These are phyloP conservation scores for Didymosphaeria variabile DNA, from an alignment of 2,329 filamentous ascomycete species.

Conservation along the genomic window DNA sequence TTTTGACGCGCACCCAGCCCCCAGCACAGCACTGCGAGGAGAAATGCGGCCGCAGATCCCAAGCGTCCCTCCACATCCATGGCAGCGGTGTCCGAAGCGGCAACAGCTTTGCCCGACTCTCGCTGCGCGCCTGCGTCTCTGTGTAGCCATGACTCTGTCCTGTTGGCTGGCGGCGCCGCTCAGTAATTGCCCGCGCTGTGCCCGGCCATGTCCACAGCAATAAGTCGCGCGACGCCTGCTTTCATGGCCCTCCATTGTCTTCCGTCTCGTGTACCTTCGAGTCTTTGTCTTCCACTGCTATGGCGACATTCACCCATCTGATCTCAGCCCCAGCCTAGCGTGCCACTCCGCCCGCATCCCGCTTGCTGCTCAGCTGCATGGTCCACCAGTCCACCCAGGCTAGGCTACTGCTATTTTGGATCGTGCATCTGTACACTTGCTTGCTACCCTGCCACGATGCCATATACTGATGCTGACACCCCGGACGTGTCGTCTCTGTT, in stretches of 20 bases:
- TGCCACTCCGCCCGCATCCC: constrained; percentile 12
- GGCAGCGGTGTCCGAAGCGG: constrained; percentile 12
- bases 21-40: constrained; percentile 6
- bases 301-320: constrained; percentile 2
- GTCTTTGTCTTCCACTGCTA: constrained; percentile 2
- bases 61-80: constrained; percentile 1
- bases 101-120: constrained; percentile 5
- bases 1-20: constrained; percentile 6
- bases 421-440: constrained; percentile 24
- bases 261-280: neutral
- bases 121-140: constrained; percentile 10
- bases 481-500: constrained; percentile 22
- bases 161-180: constrained; percentile 3
- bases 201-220: constrained; percentile 10
- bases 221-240: constrained; percentile 10
- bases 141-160: constrained; percentile 7
- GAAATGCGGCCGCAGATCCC: constrained; percentile 9
- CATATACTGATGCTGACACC: constrained; percentile 24
- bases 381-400: constrained; percentile 3
- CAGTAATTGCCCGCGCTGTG: constrained; percentile 8
- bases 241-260: constrained; percentile 2
- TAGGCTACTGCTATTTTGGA: constrained; percentile 19
- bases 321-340: constrained; percentile 16
- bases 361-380: constrained; percentile 14
- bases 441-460: constrained; percentile 26